phyloP scores from a whole-genome alignment of 2,329 filamentous ascomycete genomes.

The Neurospora sp. region DNA sequence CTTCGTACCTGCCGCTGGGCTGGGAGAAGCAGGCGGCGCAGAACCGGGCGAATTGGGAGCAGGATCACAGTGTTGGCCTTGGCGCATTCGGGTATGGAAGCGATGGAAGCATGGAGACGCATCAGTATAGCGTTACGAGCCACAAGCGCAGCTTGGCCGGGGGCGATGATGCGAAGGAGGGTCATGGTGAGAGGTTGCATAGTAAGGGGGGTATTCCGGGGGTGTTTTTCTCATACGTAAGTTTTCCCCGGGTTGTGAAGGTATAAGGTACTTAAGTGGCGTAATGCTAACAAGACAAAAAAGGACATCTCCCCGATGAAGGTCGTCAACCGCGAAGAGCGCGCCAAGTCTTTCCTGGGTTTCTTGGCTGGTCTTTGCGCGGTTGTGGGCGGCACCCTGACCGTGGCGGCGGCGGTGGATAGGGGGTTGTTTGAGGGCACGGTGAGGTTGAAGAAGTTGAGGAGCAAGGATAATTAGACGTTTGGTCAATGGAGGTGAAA shows the following conservation, averaged over 20 bases:
- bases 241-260: constrained; percentile 24
- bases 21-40: constrained; percentile 56
- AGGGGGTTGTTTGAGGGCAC: constrained; percentile 84
- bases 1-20: constrained; percentile 84
- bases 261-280: too few species aligned
- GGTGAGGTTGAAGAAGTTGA: constrained; percentile 78
- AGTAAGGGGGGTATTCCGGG: constrained; percentile 87
- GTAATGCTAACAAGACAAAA: constrained; percentile 9
- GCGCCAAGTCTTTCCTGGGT: constrained; percentile 78
- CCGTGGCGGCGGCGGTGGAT: constrained; percentile 88
- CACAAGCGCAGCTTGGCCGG: constrained; percentile 83
- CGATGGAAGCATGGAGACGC: constrained; percentile 84
- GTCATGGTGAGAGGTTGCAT: constrained; percentile 86
- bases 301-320: constrained; percentile 99
- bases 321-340: constrained; percentile 90
- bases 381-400: constrained; percentile 87
- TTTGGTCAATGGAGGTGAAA: neutral
- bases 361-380: constrained; percentile 94
- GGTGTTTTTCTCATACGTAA: constrained; percentile 95
- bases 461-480: constrained; percentile 46
- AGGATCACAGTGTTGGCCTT: constrained; percentile 49
- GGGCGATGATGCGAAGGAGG: constrained; percentile 74
- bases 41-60: constrained; percentile 15
- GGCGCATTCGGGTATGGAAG: constrained; percentile 56
- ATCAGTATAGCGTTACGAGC: constrained; percentile 96